Conservation (phyloP, 1,139 yeast genomes). For the Neolecta irregularis region DNA sequence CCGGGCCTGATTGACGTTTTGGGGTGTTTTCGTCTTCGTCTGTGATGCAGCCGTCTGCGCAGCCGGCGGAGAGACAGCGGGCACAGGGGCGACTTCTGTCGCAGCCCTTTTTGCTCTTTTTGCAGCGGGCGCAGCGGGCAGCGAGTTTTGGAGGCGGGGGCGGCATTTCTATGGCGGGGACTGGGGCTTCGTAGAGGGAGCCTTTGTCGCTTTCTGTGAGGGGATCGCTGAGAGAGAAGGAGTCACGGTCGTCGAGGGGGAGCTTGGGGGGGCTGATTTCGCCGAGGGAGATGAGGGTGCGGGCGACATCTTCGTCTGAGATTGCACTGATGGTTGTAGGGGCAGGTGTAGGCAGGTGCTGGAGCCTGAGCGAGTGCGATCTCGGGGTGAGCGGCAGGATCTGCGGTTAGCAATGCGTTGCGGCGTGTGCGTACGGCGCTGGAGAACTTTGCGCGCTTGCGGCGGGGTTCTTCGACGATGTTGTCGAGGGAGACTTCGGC, state of each 20-base stretch:
- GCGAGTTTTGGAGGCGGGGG: constrained; percentile 4
- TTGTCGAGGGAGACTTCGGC: constrained; percentile 10
- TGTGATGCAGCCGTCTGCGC: constrained; percentile 11
- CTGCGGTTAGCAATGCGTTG: constrained; percentile 3
- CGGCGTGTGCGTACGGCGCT: constrained; percentile 4
- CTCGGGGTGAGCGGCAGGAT: constrained; percentile 5
- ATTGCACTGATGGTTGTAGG: constrained; percentile 12
- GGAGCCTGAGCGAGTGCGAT: constrained; percentile 1
- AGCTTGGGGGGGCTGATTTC: constrained; percentile 2
- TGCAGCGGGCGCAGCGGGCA: constrained; percentile 12
- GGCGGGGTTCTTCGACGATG: constrained; percentile 9
- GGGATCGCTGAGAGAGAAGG: constrained; percentile 9
- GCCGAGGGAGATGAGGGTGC: constrained; percentile 13
- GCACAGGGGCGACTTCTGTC: constrained; percentile 13
- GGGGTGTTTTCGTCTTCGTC: no score
- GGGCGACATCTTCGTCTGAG: constrained; percentile 13
- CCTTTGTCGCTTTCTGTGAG: constrained; percentile 7
- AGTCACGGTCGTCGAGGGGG: not conserved
- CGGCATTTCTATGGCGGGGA: not conserved
- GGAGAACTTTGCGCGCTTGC: constrained; percentile 11
- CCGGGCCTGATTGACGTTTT: no score
- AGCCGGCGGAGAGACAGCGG: constrained; percentile 13
- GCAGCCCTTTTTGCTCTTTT: constrained; percentile 13
- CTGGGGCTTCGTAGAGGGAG: not conserved
- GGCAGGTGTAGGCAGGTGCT: constrained; percentile 9